Evolutionary conservation across 2,329 filamentous ascomycete species (phyloP), one percentile per base, ranked within the genome.

Genomic region (Aspergillus pseudotamarii): DNA sequence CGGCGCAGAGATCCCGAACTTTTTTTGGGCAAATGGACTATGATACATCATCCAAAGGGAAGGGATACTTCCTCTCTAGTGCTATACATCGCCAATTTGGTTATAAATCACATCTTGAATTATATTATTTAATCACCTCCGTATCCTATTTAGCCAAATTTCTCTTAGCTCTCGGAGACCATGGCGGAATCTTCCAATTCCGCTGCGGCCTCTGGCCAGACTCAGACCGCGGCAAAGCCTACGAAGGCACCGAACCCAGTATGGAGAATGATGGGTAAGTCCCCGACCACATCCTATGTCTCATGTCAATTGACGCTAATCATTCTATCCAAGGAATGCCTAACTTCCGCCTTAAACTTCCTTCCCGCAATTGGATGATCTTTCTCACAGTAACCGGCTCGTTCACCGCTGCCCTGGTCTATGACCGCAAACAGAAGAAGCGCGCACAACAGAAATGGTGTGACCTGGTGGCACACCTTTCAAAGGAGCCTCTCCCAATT

Each of bases 311-410:
- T 34, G 14, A n/a, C 14, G 32, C 55, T 61, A 45, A 61, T 41
- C 23, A 10, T n/a, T 9, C 26, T 21, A 12, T 28, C 23, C 26
- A 62, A 90, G 94, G 94, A 62, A 83, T 99, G 63, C 94, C 94
- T 57, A 91, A 90, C 69, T 87, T 97, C 65, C 91, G 91, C 64
- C 86, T 89, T 71, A 93, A 89, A 78, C 88, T 99, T 21, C 95
- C 95, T 9, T 98, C 94, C 21, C 91, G 95, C 65, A 98, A 98
- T 78, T 99, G 95, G 95, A 88, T 95, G 80, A 97, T 99, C 73
- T 99, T 99, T 82, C 88, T 94, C 79, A 84, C 90, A 54, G 78
- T 98, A 60, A 90, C 90, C 12, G 89, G 89, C 59, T 87, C 91
- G 54, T 91, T 97, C 75, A 88, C 92, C 6, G 88, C 87, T 19